Conservation (phyloP, 2,329 filamentous ascomycete genomes). For the Camillea tinctor region DNA sequence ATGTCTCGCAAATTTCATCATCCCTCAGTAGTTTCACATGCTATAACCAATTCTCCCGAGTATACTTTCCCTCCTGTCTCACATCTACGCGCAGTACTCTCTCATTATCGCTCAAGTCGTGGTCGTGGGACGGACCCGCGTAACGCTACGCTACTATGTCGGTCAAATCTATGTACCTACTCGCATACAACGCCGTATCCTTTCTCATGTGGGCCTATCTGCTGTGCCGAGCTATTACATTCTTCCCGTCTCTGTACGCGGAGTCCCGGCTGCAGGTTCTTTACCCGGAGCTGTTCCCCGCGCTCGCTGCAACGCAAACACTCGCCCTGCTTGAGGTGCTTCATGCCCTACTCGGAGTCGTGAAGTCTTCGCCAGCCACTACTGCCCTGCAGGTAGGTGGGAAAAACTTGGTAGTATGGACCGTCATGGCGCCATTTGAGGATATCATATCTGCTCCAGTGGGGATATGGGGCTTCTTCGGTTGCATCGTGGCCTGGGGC, state of each 20-base stretch:
- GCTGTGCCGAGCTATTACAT: neutral
- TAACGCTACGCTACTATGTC: neutral
- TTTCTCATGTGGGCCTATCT: constrained; percentile 18
- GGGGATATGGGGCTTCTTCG: constrained; percentile 43
- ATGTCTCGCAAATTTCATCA: too few relatives aligned
- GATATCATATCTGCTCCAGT: constrained; percentile 27
- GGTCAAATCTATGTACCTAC: constrained; percentile 11
- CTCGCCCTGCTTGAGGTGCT: constrained; percentile 60
- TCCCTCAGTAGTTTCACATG: too few relatives aligned
- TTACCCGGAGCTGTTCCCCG: constrained; percentile 3
- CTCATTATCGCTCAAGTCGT: too few relatives aligned
- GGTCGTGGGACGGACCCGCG: too few relatives aligned
- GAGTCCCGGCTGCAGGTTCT: neutral
- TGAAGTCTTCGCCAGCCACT: constrained; percentile 62
- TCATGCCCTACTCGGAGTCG: constrained; percentile 59
- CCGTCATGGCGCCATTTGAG: constrained; percentile 54
- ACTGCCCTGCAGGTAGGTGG: constrained; percentile 67
- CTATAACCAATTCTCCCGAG: too few relatives aligned
- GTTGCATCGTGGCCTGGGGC: constrained; percentile 64
- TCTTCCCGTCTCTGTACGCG: neutral
- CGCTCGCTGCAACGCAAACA: constrained; percentile 40
- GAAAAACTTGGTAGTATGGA: constrained; percentile 65
- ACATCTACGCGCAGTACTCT: too few relatives aligned
- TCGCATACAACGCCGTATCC: constrained; percentile 19
- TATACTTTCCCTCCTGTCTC: too few relatives aligned